phyloP scores from a whole-genome alignment of 169 alveolate genomes.

The Eimeria tenella region DNA sequence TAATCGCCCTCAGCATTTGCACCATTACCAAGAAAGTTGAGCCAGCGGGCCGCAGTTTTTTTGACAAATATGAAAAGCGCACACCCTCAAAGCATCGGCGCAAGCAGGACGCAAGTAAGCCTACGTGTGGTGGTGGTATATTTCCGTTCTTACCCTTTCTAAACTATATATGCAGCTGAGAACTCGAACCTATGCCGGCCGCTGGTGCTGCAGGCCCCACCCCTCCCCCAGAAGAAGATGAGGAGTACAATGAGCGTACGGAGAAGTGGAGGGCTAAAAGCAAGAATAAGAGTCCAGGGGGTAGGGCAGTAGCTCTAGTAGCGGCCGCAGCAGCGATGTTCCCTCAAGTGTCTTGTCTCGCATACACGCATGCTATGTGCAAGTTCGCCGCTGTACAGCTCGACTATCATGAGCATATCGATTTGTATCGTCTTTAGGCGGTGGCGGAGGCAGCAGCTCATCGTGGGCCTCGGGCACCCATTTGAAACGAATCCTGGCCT shows the following conservation, averaged over 20 bases:
- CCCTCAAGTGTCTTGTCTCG: not conserved
- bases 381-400: not conserved
- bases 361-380: not conserved
- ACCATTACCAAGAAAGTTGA: constrained; percentile 42
- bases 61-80: constrained; percentile 63
- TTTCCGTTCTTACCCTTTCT: too few species aligned
- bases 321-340: not conserved
- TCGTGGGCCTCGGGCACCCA: not conserved
- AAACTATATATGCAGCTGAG: too few species aligned
- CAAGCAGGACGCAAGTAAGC: not conserved
- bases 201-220: constrained; percentile 1
- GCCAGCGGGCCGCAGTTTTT: constrained; percentile 78
- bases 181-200: not conserved
- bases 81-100: not conserved
- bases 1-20: constrained; percentile 49
- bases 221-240: constrained; percentile 6
- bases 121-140: not conserved
- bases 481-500: constrained; percentile 33
- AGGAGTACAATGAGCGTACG: not conserved
- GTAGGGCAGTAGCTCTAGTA: constrained; percentile 23
- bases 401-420: too few species aligned
- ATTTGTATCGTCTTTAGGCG: not conserved
- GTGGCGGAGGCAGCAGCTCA: constrained; percentile 54
- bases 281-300: constrained; percentile 36
- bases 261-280: constrained; percentile 19